Percentiles rank a stretch among this genome's conserved stretches.
Conservation (phyloP, 805 yeast species). For the Yamadazyma laniorum region DNA sequence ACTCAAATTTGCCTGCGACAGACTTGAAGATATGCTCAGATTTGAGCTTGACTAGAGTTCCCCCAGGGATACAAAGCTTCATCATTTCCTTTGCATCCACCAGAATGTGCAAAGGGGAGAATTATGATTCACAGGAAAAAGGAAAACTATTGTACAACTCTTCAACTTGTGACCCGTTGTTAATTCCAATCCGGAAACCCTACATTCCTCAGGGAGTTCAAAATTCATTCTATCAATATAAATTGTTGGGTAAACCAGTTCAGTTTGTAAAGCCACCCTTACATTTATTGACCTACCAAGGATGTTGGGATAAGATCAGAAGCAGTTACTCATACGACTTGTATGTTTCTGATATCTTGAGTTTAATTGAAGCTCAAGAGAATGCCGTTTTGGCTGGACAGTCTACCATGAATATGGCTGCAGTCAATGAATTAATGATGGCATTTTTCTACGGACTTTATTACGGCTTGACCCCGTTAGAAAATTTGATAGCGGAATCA, state of each 20-base stretch:
- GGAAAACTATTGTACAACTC: constrained; percentile 10
- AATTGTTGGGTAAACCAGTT: not conserved
- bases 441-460: constrained; percentile 44
- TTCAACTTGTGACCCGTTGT: constrained; percentile 20
- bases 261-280: constrained; percentile 30
- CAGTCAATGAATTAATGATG: constrained; percentile 34
- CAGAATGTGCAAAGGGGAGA: constrained; percentile 18
- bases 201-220: constrained; percentile 30
- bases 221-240: constrained; percentile 10
- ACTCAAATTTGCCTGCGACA: constrained; percentile 27
- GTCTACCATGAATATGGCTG: constrained; percentile 17
- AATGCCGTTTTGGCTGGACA: constrained; percentile 1
- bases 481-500: constrained; percentile 42
- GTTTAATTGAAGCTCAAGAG: constrained; percentile 13
- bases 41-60: constrained; percentile 29
- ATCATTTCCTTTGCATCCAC: constrained; percentile 38
- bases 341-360: constrained; percentile 29
- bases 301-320: constrained; percentile 42
- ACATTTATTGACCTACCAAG: constrained; percentile 33
- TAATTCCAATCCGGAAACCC: constrained; percentile 32
- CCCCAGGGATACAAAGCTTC: constrained; percentile 45
- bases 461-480: constrained; percentile 42
- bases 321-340: constrained; percentile 32
- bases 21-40: constrained; percentile 38
- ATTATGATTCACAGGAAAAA: constrained; percentile 18